Evolutionary conservation across 306 rosid genomes (phyloP), one percentile per base, ranked within the genome.

Genomic region (Vigna trinervia): DNA sequence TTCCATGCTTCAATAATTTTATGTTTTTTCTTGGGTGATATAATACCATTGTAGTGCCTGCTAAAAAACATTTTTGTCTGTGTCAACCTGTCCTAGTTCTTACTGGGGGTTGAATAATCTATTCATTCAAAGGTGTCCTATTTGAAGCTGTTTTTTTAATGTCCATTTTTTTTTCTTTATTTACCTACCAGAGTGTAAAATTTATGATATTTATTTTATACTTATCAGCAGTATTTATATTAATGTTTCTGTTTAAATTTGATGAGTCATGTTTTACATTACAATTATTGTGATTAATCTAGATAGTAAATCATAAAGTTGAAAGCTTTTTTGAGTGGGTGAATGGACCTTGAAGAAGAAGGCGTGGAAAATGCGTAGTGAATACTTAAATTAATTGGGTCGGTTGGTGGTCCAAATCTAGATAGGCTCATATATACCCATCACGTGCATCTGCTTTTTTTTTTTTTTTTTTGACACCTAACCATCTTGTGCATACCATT

Each of bases 361-460:
- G 28, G 80, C 77, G 58, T 69, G 80, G 78, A 74, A 74, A 78
- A 78, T 69, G 78, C 69, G 60, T 68, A 0, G 56, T 7, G 41
- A 52, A 34, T 81, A 63, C 5, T 63, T 73, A 26, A 26, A 26
- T 26, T 74, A 41, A 75, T 58, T 65, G 80, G 5, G 26, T 54
- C 26, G 57, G 74, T 74, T 45, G 78, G 70, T 69, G 53, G 81
- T 71, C 77, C 77, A 32, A 34, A 78, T 72, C 41, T 36, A 2
- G 17, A 2, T 34, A n/a, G 13, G 66, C 2, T 62, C 39, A 52
- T n/a, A 67, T 58, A 69, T 77, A 23, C 68, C 64, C 59, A 45
- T 78, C 82, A 79, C 82, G 80, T 75, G 86, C 58, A 70, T 66
- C 32, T 28, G 41, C 7, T 22, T 4, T 13, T 22, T 4, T 13